phyloP scores from a whole-genome alignment of 1,139 yeast genomes.

The Pichia sp. region DNA sequence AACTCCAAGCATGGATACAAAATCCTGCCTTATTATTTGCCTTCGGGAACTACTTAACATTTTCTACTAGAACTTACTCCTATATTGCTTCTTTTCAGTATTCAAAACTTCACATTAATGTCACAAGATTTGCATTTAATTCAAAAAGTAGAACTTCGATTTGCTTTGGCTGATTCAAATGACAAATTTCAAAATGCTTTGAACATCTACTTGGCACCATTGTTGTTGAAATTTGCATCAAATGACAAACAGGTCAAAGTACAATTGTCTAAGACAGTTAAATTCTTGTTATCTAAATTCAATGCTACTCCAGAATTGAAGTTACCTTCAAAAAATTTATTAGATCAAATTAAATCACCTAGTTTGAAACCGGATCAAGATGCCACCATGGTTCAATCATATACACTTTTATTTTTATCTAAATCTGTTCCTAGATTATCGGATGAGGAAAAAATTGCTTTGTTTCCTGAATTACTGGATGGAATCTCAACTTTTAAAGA shows the following conservation, averaged over 20 bases:
- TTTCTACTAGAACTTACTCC: too few species aligned
- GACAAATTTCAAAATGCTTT: constrained; percentile 58
- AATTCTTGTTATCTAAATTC: constrained; percentile 62
- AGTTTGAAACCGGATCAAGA: constrained; percentile 40
- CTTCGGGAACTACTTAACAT: too few species aligned
- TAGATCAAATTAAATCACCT: constrained; percentile 59
- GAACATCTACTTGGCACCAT: constrained; percentile 64
- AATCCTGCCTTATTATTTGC: too few species aligned
- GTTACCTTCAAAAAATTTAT: constrained; percentile 56
- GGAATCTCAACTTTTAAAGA: constrained; percentile 37
- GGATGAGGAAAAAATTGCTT: constrained; percentile 30
- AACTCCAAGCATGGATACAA: too few species aligned
- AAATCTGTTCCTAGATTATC: constrained; percentile 55
- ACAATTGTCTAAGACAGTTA: constrained; percentile 61
- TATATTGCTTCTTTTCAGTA: background rate
- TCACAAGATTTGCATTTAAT: constrained; percentile 34
- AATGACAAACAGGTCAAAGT: constrained; percentile 61
- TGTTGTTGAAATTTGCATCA: constrained; percentile 73
- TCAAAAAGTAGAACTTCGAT: constrained; percentile 73
- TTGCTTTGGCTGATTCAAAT: constrained; percentile 72
- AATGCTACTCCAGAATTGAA: constrained; percentile 48
- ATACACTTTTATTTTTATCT: constrained; percentile 60
- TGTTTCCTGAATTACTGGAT: constrained; percentile 46
- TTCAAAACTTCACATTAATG: background rate
- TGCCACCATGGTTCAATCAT: constrained; percentile 51